These are phyloP conservation scores for Apiospora sp. DNA, from an alignment of 2,329 filamentous ascomycete species.

Conservation along the genomic window DNA sequence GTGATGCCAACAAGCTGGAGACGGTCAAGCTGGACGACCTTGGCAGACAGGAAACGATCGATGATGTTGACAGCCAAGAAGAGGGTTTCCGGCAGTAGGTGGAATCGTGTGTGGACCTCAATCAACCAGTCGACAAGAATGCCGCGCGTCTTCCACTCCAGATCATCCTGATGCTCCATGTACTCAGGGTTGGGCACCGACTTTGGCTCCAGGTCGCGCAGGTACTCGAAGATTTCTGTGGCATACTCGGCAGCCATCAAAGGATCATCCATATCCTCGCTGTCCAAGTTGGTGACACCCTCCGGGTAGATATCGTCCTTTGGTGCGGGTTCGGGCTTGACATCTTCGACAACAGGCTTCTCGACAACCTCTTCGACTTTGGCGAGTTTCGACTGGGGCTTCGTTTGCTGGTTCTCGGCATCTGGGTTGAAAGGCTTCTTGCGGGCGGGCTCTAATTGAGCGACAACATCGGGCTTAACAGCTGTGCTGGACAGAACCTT, in stretches of 20 bases:
- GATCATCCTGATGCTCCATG: constrained; percentile 91
- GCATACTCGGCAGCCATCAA: constrained; percentile 99
- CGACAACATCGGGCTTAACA: constrained; percentile 65
- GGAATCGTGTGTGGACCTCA: constrained; percentile 96
- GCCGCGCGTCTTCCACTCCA: constrained; percentile 98
- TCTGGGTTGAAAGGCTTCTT: constrained; percentile 69
- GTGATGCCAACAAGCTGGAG: constrained; percentile 97
- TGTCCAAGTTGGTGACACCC: constrained; percentile 74
- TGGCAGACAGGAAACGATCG: constrained; percentile 94
- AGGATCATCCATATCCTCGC: constrained; percentile 90
- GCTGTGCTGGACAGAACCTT: constrained; percentile 61
- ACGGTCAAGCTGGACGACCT: constrained; percentile 94
- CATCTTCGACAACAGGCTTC: constrained; percentile 35
- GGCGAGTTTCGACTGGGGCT: constrained; percentile 41
- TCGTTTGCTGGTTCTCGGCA: constrained; percentile 54
- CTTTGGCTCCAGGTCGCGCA: constrained; percentile 83
- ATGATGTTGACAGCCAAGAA: constrained; percentile 99
- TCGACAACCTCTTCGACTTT: constrained; percentile 45
- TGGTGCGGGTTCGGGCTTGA: constrained; percentile 30
- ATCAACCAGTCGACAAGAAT: constrained; percentile 98
- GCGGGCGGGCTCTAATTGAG: constrained; percentile 71
- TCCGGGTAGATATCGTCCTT: constrained; percentile 41
- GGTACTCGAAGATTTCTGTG: constrained; percentile 95
- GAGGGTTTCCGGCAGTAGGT: constrained; percentile 92
- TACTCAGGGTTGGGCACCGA: constrained; percentile 88